Conservation (phyloP, 78 protist genomes). For the Pelomyxa schiedti region DNA sequence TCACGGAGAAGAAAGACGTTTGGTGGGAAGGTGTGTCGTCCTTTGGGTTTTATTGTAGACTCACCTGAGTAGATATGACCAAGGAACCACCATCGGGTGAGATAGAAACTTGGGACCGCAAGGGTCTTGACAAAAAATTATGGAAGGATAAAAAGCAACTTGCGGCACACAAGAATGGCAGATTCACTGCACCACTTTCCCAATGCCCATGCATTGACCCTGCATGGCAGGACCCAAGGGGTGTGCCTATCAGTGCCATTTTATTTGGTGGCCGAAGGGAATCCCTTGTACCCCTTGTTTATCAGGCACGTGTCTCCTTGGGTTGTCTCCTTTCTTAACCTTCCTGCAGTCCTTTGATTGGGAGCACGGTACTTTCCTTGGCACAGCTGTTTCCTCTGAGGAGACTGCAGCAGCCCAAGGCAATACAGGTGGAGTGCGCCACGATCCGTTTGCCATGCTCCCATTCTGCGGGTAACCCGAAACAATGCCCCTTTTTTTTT, state of each 20-base stretch:
- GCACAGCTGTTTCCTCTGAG: slow-evolving; percentile 69
- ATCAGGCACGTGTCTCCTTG: too few species aligned
- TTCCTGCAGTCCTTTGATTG: slow-evolving; percentile 58
- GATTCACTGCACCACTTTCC: slow-evolving; percentile 70
- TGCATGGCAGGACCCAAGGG: slow-evolving; percentile 53
- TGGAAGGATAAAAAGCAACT: neutral
- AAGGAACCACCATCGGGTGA: slow-evolving; percentile 53
- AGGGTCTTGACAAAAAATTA: neutral
- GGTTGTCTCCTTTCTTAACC: too few species aligned
- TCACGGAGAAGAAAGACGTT: slow-evolving; percentile 71
- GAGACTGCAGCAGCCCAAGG: slow-evolving; percentile 76
- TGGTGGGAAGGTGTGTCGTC: slow-evolving; percentile 81
- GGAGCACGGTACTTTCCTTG: slow-evolving; percentile 86
- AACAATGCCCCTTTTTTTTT: too few species aligned
- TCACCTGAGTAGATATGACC: slow-evolving; percentile 57
- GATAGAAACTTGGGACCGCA: slow-evolving; percentile 1
- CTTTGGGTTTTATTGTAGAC: slow-evolving; percentile 15
- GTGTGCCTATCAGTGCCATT: slow-evolving; percentile 83
- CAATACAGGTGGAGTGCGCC: slow-evolving; percentile 25
- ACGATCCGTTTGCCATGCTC: slow-evolving; percentile 80
- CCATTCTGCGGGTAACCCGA: slow-evolving; percentile 88
- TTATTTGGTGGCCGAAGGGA: slow-evolving; percentile 85
- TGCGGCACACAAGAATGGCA: slow-evolving; percentile 82
- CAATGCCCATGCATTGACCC: slow-evolving; percentile 79
- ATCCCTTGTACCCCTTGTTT: slow-evolving; percentile 58